Percentiles rank a stretch among this genome's conserved stretches.
Evolutionary conservation across 257 asterid genomes (phyloP).

Genomic region (Cruciata laevipes): DNA sequence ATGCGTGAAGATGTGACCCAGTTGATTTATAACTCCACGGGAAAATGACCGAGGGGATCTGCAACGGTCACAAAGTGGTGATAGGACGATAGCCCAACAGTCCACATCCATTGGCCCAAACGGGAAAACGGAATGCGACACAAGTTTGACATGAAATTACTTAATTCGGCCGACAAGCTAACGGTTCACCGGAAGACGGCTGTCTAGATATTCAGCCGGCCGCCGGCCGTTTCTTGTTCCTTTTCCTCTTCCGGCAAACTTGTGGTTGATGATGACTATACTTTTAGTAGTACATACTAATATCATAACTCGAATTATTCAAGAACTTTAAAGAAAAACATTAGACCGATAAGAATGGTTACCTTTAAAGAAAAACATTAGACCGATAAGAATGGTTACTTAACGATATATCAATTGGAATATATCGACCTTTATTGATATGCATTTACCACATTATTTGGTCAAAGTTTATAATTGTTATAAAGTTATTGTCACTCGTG

Average conservation of each 20-base stretch:
- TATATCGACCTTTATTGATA: too few species aligned
- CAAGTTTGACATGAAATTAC: not conserved
- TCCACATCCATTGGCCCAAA: not conserved
- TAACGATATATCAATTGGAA: too few species aligned
- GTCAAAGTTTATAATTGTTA: too few species aligned
- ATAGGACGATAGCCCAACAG: not conserved
- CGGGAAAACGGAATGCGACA: not conserved
- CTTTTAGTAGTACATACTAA: not conserved
- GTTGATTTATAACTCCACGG: constrained; percentile 7
- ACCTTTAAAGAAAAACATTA: too few species aligned
- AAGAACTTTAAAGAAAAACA: too few species aligned
- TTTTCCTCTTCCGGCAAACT: not conserved
- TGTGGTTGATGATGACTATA: not conserved
- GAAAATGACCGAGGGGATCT: not conserved
- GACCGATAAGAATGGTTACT: too few species aligned
- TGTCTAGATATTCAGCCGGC: not conserved
- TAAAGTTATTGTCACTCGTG: too few species aligned
- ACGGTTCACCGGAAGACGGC: not conserved
- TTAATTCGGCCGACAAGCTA: not conserved
- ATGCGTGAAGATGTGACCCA: not conserved
- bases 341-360: too few species aligned
- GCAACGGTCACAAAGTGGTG: constrained; percentile 10
- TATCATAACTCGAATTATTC: too few species aligned
- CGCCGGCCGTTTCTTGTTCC: not conserved
- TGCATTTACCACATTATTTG: too few species aligned